Evolutionary conservation across 2,329 filamentous ascomycete genomes (phyloP), one percentile per base, ranked within the genome.

Genomic region (Colletotrichum cereale): DNA sequence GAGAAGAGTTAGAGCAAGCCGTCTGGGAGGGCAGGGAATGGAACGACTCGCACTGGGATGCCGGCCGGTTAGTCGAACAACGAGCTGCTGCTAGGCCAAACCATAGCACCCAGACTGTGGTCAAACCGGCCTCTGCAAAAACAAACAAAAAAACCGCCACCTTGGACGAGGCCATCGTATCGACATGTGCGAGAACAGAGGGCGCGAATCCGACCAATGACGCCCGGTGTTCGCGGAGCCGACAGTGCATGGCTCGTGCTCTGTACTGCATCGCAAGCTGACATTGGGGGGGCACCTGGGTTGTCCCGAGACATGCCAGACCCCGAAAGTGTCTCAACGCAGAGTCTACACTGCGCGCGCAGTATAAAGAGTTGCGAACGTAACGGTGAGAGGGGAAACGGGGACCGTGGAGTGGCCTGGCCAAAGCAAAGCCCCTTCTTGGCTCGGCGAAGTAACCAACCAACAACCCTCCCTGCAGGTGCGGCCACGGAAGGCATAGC

Each of bases 401-500:
- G 53, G 44, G 53, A 36, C 31, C n/a, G 47, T 11, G 44, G 48
- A 56, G 26, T 56, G 50, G 48, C 42, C 34, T 50, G 36, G 42
- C 67, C 34, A 34, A 57, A 34, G 67, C 53, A 70, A 52, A 67
- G 34, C 63, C 62, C 47, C 67, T 50, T 71, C 47, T 71, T 67
- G 67, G 63, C 67, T 48, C 67, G 21, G 56, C 47, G 38, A 52
- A 50, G 38, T 26, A 44, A 66, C 48, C 40, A 55, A 29, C 18
- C 36, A 61, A 48, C 40, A 55, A 47, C 18, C 29, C 42, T 57
- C 56, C 47, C 40, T 67, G 40, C 63, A 67, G 64, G 63, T 53
- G 40, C 36, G 56, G 14, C 48, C 44, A 40, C 8, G 26, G 48
- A 38, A 55, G 48, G 48, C 26, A 67, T 57, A 67, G 48, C 48